Percentiles rank a stretch among this genome's conserved stretches.
Conservation (phyloP, 495 filamentous ascomycete genomes). For the Penicillium lividum region DNA sequence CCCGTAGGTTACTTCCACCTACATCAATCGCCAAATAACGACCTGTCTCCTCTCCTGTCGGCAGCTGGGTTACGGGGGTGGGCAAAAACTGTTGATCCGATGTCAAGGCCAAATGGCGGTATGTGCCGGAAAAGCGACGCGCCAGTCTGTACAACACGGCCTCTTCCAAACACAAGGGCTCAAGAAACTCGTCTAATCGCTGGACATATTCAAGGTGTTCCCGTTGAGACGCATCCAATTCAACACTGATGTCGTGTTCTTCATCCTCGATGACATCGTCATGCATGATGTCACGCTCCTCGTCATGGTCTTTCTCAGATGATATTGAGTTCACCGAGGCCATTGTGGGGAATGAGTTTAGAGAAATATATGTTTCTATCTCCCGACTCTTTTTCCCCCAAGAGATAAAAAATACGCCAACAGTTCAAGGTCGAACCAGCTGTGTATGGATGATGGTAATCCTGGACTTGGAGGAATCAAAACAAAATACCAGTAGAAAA, state of each 20-base stretch:
- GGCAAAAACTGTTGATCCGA: conserved; percentile 74
- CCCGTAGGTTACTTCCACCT: conserved; percentile 77
- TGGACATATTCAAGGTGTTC: conserved; percentile 36
- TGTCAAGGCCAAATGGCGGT: conserved; percentile 61
- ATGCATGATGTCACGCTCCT: conserved; percentile 36
- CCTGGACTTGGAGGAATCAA: conserved; percentile 2
- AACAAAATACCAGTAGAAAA: conserved; percentile 5
- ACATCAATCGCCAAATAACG: conserved; percentile 79
- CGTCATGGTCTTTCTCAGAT: conserved; percentile 35
- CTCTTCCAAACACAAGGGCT: conserved; percentile 42
- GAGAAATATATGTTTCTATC: background rate
- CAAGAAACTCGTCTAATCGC: conserved; percentile 41
- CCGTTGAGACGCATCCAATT: conserved; percentile 34
- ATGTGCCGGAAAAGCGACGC: conserved; percentile 60
- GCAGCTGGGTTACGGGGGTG: conserved; percentile 75
- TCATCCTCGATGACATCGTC: conserved; percentile 46
- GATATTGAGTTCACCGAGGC: conserved; percentile 29
- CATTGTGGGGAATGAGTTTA: conserved; percentile 24
- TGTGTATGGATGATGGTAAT: background rate
- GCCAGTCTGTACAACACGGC: conserved; percentile 60
- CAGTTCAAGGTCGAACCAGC: background rate
- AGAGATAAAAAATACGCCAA: background rate
- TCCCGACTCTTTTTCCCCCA: background rate
- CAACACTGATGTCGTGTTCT: conserved; percentile 33
- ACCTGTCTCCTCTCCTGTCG: conserved; percentile 62